Base-by-base conservation (phyloP, 495 filamentous ascomycete genomes). In the Tuber calosporum region DNA sequence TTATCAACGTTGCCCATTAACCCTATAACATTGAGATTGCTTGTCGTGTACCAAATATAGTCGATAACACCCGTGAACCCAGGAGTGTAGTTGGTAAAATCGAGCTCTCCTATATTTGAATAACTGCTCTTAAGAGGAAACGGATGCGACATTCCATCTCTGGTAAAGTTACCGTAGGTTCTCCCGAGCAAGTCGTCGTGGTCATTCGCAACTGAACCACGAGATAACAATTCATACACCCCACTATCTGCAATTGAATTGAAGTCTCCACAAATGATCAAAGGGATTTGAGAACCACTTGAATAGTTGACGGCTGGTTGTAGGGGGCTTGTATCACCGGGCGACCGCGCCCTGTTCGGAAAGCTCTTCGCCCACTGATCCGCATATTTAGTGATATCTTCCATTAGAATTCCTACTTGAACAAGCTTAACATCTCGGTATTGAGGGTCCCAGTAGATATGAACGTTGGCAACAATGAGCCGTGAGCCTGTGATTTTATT, bases 31-130 rank as follows among this genome's bases (percentile, higher is more conserved):
- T 96, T 92, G 66, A 99, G 86, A 40, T 92, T 88, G 82, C 96
- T 98, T 66, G 92, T 92, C 69, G 92, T 92, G 84, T 93, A 99
- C 93, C 93, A 98, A 80, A 98, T 91, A 82, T 98, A 98, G 82
- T 99, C 95, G 73, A 99, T 90, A 69, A 96, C 92, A 58, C 91
- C 93, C 36, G 87, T 89, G 85, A 97, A 99, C 42, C 87, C 88
- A 6, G 95, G 94, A 19, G 93, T 96, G 83, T 97, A 98, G 83
- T 99, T 98, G 48, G 95, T 98, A 82, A 97, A 98, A 68, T 87
- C 88, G 74, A 98, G 82, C 79, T 96, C 92, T 67, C 86, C 84
- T 9, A 92, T 86, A 78, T 88, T 86, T 22, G 85, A 85, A 81
- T 99, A 99, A 20, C 92, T 88, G 2, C 94, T 97, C 82, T 93